Conservation (phyloP, 2,329 filamentous ascomycete genomes). For the Immersiporthe knoxdaviesiana region DNA sequence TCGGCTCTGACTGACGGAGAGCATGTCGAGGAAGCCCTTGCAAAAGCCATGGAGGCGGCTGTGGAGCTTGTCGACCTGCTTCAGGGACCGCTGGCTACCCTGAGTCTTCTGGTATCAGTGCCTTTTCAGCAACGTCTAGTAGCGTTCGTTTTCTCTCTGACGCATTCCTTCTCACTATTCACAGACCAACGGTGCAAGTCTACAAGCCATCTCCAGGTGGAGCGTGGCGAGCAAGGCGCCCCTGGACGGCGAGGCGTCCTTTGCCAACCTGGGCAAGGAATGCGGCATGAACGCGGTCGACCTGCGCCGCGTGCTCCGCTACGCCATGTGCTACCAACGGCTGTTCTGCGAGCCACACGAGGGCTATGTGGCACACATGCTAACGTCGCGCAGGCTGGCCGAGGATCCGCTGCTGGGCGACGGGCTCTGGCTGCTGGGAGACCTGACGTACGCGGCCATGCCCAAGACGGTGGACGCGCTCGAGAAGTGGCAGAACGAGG, state of each 20-base stretch:
- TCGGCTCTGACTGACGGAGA: background rate
- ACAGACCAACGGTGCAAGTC: background rate
- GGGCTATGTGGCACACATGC: constrained; percentile 7
- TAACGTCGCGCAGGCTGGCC: constrained; percentile 5
- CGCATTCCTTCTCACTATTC: background rate
- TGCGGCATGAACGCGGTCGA: background rate
- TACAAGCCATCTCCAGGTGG: background rate
- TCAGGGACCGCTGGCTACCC: background rate
- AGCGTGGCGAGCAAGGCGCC: background rate
- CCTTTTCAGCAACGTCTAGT: background rate
- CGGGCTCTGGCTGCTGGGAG: constrained; percentile 8
- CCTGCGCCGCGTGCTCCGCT: constrained; percentile 15
- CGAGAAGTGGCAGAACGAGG: constrained; percentile 17
- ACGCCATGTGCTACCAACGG: constrained; percentile 12
- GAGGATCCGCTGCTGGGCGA: constrained; percentile 7
- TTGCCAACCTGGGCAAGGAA: background rate
- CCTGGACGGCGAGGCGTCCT: background rate
- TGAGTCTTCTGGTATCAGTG: background rate
- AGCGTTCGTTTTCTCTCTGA: background rate
- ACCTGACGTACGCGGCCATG: constrained; percentile 5
- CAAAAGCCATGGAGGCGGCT: background rate
- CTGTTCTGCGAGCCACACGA: constrained; percentile 8
- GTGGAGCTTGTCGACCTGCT: background rate
- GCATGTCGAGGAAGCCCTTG: background rate
- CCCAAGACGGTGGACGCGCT: constrained; percentile 13